A percentile compares a stretch with the other conserved stretches of the same genome.
These are phyloP conservation scores for Xylaria digitata DNA, from an alignment of 2,329 filamentous ascomycete genomes.

Conservation along the genomic window DNA sequence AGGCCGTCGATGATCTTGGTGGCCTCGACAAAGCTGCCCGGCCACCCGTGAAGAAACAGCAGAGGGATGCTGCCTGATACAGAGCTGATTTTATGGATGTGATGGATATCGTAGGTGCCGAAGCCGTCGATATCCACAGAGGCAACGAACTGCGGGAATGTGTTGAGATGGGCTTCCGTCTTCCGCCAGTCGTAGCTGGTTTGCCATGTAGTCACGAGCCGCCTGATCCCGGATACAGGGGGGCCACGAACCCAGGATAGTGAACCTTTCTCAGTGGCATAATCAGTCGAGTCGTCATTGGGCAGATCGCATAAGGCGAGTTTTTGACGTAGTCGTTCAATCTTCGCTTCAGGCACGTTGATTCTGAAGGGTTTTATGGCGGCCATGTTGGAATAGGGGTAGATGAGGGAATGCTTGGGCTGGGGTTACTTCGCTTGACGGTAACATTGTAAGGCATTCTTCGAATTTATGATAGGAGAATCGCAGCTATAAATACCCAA, in stretches of 20 bases:
- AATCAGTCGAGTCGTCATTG: not conserved
- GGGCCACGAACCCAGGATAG: conserved; percentile 50
- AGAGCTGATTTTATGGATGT: conserved; percentile 67
- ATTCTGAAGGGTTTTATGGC: conserved; percentile 18
- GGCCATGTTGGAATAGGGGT: conserved; percentile 13
- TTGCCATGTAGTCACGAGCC: conserved; percentile 60
- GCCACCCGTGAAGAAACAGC: conserved; percentile 33
- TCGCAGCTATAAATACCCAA: not conserved
- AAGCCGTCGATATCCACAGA: conserved; percentile 67
- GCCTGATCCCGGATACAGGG: conserved; percentile 49
- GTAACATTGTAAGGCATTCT: not conserved
- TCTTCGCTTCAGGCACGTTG: conserved; percentile 7
- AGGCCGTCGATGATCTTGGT: conserved; percentile 15
- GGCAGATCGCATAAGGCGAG: conserved; percentile 18
- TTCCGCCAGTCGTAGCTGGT: conserved; percentile 64
- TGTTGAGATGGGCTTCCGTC: conserved; percentile 68
- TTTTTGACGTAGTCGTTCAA: conserved; percentile 25
- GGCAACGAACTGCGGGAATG: conserved; percentile 67
- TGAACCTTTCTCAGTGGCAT: not conserved
- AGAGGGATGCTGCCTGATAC: conserved; percentile 13
- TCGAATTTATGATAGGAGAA: not conserved
- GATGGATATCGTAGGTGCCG: conserved; percentile 70
- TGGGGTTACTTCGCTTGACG: not conserved
- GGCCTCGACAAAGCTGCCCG: conserved; percentile 22
- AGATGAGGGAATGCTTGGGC: not conserved